Evolutionary conservation across 2,329 filamentous ascomycete genomes (phyloP), one percentile per base, ranked within the genome.

Genomic region (Diaporthe aspalathi): DNA sequence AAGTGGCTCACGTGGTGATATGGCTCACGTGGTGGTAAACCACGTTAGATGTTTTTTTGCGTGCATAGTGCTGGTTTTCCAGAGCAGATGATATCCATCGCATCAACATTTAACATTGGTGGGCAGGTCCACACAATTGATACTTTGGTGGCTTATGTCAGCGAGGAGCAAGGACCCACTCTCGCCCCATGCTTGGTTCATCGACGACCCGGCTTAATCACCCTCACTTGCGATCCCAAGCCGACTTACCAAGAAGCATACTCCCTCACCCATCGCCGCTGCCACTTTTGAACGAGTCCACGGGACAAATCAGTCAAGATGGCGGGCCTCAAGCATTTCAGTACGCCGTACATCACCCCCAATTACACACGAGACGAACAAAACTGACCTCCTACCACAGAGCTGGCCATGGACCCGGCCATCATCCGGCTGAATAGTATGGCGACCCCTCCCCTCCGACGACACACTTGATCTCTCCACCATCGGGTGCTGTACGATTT

Each of bases 361-460:
- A 74, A 72, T 73, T 73, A 65, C 53, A 40, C 38, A 65, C 45
- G 50, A 50, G 27, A 67, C 50, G 53, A 67, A 54, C 60, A 62
- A 70, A 60, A 74, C 80, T 82, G 77, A 83, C 76, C 54, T 73
- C 60, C 16, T 40, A 62, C 76, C 50, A 69, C 77, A 86, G 84
- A 83, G 78, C 75, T 86, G 79, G 77, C 80, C 75, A 73, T 84
- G 81, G 84, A 86, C 80, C 84, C 84, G 79, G 82, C 83, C 76
- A 78, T 86, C 76, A 78, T 83, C 78, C 83, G 83, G 79, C 77
- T 85, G 76, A 80, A 78, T 72, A 80, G 84, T 86, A 84, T 72
- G 84, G 82, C 60, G 67, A 66, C 24, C 65, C 49, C 57, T 20
- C 57, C 67, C 49, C 67, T 47, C 22, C 57, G 7, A 29, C 22